Percentiles rank a stretch among this genome's conserved stretches.
Conservation (phyloP, 169 alveolate genomes). For the Plasmodium yoelii region DNA sequence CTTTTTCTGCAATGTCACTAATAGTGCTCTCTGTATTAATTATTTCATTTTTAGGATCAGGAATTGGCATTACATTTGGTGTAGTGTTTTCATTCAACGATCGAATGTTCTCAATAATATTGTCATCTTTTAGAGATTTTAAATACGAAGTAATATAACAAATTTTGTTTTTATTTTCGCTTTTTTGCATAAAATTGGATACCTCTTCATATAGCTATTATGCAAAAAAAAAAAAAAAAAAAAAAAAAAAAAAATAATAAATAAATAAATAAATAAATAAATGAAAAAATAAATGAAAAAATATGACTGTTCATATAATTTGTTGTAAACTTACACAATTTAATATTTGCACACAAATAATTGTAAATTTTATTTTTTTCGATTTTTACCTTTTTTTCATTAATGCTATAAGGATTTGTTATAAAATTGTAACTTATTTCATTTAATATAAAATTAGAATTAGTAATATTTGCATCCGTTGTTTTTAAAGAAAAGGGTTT, state of each 20-base stretch:
- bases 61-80: neutral
- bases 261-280: no score
- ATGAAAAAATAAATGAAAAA: neutral
- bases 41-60: neutral
- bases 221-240: slow-evolving; percentile 5
- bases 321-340: neutral
- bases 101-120: neutral
- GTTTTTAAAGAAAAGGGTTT: slow-evolving; percentile 53
- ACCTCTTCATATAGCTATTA: slow-evolving; percentile 40
- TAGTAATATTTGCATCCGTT: slow-evolving; percentile 21
- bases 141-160: slow-evolving; percentile 65
- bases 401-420: slow-evolving; percentile 53
- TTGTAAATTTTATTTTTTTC: neutral
- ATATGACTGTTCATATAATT: neutral
- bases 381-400: slow-evolving; percentile 23
- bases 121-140: slow-evolving; percentile 41
- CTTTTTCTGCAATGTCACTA: slow-evolving; percentile 1
- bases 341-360: neutral
- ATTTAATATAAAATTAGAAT: slow-evolving; percentile 19
- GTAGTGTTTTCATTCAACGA: slow-evolving; percentile 6
- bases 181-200: slow-evolving; percentile 22
- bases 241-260: no score
- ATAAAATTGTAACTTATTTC: slow-evolving; percentile 37
- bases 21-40: neutral
- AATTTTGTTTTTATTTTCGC: slow-evolving; percentile 47